Evolutionary conservation across 176 grass and related monocot genomes (phyloP).

Genomic region (Poa annua): DNA sequence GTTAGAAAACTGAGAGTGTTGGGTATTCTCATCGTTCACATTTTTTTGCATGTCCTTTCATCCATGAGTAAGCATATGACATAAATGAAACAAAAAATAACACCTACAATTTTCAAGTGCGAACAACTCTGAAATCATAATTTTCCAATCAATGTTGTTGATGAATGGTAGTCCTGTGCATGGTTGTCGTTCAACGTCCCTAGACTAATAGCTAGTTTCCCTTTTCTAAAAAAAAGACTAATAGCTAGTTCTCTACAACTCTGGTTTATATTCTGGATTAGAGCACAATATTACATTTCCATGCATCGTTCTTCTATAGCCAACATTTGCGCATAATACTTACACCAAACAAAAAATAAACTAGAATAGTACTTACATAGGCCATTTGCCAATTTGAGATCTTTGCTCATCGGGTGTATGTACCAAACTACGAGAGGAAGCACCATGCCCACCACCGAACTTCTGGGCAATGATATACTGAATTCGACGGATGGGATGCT

Average conservation of each 20-base stretch:
- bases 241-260: neutral
- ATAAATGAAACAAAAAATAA: neutral
- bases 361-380: neutral
- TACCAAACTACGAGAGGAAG: neutral
- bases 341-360: too few relatives aligned
- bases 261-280: neutral
- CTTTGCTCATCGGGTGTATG: neutral
- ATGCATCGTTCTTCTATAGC: neutral
- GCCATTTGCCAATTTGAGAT: neutral
- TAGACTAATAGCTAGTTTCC: neutral
- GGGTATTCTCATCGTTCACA: neutral
- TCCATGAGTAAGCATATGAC: neutral
- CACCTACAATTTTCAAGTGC: too few relatives aligned
- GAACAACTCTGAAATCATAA: neutral
- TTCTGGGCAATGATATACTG: neutral
- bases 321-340: neutral
- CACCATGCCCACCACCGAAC: neutral
- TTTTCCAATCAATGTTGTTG: neutral
- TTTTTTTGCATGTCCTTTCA: neutral
- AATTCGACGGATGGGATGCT: neutral
- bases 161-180: neutral
- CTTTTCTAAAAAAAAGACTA: too few relatives aligned
- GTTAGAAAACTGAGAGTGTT: neutral
- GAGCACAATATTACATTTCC: conserved; percentile 13
- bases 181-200: neutral